These are phyloP conservation scores for Hibiscus syriacus DNA, from an alignment of 345 rosid genomes.

Conservation along the genomic window DNA sequence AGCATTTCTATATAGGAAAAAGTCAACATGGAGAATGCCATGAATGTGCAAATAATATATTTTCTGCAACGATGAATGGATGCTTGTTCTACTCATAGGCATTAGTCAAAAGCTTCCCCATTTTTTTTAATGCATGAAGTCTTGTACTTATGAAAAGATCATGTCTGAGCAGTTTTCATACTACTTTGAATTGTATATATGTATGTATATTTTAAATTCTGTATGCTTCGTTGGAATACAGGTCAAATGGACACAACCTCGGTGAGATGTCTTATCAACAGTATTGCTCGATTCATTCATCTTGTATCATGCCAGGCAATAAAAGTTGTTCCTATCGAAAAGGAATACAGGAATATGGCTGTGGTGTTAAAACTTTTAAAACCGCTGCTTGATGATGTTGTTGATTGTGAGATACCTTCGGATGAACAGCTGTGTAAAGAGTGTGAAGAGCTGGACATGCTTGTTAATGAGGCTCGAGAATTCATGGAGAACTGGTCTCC, in stretches of 20 bases:
- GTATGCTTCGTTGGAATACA: constrained; percentile 8
- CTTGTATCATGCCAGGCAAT: constrained; percentile 71
- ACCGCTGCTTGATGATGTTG: constrained; percentile 68
- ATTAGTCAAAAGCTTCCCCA: background rate
- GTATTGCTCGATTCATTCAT: constrained; percentile 78
- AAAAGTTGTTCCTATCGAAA: constrained; percentile 42
- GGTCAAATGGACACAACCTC: constrained; percentile 63
- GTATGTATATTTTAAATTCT: background rate
- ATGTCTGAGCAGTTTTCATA: background rate
- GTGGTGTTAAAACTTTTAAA: constrained; percentile 63
- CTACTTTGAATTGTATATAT: background rate
- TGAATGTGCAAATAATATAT: background rate
- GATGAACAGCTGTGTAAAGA: constrained; percentile 46
- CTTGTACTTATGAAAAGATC: no score
- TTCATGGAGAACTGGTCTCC: constrained; percentile 74
- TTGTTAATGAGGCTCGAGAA: constrained; percentile 72
- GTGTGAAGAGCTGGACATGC: constrained; percentile 66
- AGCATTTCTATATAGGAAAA: background rate
- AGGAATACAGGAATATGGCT: constrained; percentile 47
- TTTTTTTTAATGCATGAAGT: background rate
- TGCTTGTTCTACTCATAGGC: background rate
- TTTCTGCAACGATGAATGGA: background rate
- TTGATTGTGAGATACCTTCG: constrained; percentile 44
- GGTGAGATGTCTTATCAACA: constrained; percentile 65
- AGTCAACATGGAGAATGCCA: background rate